Percentiles rank a stretch among this genome's conserved stretches.
Evolutionary conservation across 768 basidiomycete genomes (phyloP).

Genomic region (Termitomyces sp.): DNA sequence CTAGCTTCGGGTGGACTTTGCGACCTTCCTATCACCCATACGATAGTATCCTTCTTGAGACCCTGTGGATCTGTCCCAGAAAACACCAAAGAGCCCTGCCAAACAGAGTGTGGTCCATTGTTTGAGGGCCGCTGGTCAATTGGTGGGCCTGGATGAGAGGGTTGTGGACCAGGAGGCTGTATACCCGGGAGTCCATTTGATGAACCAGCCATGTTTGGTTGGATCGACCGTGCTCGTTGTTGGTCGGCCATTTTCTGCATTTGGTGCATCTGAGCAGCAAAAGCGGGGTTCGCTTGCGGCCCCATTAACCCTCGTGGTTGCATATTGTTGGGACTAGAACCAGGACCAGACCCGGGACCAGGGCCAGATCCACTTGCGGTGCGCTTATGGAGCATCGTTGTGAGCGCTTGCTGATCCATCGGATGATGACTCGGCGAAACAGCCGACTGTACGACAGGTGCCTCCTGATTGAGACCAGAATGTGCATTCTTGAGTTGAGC

Average conservation of each 20-base stretch:
- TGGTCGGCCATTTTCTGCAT: slow-evolving; percentile 50
- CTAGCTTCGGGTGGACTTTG: slow-evolving; percentile 29
- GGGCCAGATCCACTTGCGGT: slow-evolving; percentile 10
- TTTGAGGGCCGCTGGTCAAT: not conserved
- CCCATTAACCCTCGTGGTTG: slow-evolving; percentile 7
- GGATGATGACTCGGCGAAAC: slow-evolving; percentile 4
- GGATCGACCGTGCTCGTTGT: slow-evolving; percentile 18
- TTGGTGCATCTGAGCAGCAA: slow-evolving; percentile 46
- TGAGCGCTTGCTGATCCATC: slow-evolving; percentile 21
- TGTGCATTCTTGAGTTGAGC: slow-evolving; percentile 2
- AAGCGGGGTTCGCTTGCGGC: slow-evolving; percentile 3
- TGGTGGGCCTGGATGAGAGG: not conserved
- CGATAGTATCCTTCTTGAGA: slow-evolving; percentile 38
- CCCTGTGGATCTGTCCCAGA: slow-evolving; percentile 32
- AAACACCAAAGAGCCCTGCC: slow-evolving; percentile 50
- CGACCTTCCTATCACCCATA: slow-evolving; percentile 33
- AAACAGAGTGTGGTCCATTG: slow-evolving; percentile 21
- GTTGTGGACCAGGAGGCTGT: not conserved
- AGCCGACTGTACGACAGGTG: not conserved
- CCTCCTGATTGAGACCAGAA: not conserved
- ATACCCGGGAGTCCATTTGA: not conserved
- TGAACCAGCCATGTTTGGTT: slow-evolving; percentile 4
- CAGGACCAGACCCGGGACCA: not conserved
- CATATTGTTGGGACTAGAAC: slow-evolving; percentile 4
- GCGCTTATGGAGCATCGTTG: slow-evolving; percentile 19